phyloP scores from a whole-genome alignment of 2,329 filamentous ascomycete species.

The Talaromyces sp. region DNA sequence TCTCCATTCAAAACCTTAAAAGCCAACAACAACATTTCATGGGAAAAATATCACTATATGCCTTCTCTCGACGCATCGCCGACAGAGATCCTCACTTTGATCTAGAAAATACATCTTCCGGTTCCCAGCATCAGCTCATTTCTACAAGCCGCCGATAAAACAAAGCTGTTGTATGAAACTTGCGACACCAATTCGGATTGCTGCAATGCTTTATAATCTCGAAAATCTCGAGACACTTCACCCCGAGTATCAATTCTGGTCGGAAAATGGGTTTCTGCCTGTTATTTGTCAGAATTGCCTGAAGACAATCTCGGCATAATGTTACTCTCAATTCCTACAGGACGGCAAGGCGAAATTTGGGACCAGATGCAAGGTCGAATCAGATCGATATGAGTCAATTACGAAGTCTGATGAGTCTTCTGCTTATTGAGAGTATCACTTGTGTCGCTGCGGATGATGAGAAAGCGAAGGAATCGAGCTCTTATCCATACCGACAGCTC shows the following conservation, averaged over 20 bases:
- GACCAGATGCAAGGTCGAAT: background rate
- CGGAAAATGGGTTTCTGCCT: background rate
- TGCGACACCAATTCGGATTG: background rate
- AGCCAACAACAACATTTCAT: background rate
- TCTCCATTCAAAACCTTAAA: background rate
- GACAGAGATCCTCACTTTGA: background rate
- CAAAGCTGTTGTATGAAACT: background rate
- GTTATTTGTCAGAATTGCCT: background rate
- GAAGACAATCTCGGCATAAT: background rate
- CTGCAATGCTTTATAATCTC: background rate
- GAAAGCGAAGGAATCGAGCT: background rate
- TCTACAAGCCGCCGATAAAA: background rate
- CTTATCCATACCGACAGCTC: background rate
- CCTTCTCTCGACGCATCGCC: background rate
- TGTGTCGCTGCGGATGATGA: background rate
- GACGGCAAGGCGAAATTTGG: background rate
- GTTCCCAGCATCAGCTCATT: background rate
- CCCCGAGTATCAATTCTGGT: background rate
- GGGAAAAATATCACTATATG: background rate
- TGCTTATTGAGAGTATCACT: background rate
- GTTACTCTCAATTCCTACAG: background rate
- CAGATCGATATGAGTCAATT: background rate
- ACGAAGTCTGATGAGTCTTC: background rate
- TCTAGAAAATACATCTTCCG: background rate
- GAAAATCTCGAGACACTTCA: background rate